A percentile compares a stretch with the other conserved stretches of the same genome.
These are phyloP conservation scores for Pouteria campechiana DNA, from an alignment of 179 eudicot genomes.

Conservation along the genomic window DNA sequence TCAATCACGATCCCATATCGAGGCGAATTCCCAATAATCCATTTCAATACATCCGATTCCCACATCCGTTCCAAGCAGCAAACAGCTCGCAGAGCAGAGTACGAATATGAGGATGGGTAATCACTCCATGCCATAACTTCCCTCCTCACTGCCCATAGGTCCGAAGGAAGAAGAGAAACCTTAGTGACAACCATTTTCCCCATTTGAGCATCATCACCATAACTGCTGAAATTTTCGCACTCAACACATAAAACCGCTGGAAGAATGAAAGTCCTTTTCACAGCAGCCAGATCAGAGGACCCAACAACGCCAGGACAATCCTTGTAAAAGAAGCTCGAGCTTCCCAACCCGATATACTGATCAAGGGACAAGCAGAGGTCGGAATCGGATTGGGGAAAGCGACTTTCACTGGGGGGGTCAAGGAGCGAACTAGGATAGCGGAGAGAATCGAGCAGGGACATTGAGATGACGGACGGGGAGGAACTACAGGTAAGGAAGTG, in stretches of 20 bases:
- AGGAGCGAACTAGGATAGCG: slow-evolving; percentile 47
- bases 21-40: slow-evolving; percentile 67
- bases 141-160: slow-evolving; percentile 37
- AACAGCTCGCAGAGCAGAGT: slow-evolving; percentile 25
- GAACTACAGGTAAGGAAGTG: slow-evolving; percentile 56
- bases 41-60: slow-evolving; percentile 22
- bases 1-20: slow-evolving; percentile 66
- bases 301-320: slow-evolving; percentile 68
- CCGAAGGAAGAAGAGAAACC: slow-evolving; percentile 61
- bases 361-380: slow-evolving; percentile 58
- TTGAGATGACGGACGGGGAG: slow-evolving; percentile 16
- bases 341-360: slow-evolving; percentile 26
- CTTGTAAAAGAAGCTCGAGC: slow-evolving; percentile 51
- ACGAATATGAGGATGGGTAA: slow-evolving; percentile 46
- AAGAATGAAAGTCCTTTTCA: slow-evolving; percentile 35
- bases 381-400: slow-evolving; percentile 5
- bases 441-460: slow-evolving; percentile 13
- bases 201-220: slow-evolving; percentile 6
- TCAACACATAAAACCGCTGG: slow-evolving; percentile 46
- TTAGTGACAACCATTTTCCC: slow-evolving; percentile 5
- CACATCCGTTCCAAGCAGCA: slow-evolving; percentile 14
- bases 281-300: slow-evolving; percentile 11
- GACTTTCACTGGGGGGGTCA: slow-evolving; percentile 3
- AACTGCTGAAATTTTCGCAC: slow-evolving; percentile 37
- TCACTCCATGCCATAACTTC: slow-evolving; percentile 60